Percentiles rank a stretch among this genome's conserved stretches.
Conservation (phyloP, 345 rosid species). For the Hypericum androsaemum region DNA sequence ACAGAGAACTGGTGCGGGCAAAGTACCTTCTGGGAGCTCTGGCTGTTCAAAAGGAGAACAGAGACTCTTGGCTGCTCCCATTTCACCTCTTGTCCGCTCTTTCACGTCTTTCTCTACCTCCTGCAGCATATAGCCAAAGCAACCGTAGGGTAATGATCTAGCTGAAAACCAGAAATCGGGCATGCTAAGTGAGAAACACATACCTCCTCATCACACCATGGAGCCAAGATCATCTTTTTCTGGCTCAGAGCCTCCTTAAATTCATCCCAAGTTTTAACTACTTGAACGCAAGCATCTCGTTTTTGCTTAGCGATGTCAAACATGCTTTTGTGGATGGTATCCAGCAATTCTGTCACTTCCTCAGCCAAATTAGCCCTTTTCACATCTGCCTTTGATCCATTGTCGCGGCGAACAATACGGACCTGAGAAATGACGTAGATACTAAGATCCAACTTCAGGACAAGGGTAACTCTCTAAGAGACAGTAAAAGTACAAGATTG, state of each 20-base stretch:
- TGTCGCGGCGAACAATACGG: conserved; percentile 83
- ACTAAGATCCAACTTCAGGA: not conserved
- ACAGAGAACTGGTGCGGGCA: not conserved
- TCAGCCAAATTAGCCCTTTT: conserved; percentile 49
- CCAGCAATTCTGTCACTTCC: conserved; percentile 45
- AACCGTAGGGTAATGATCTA: not conserved
- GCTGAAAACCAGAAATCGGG: too few relatives aligned
- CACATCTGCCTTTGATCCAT: conserved; percentile 53
- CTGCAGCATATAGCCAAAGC: conserved; percentile 20
- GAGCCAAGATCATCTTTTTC: conserved; percentile 86
- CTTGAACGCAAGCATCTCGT: conserved; percentile 64
- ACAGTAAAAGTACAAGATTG: not conserved
- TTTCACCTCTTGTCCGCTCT: conserved; percentile 78
- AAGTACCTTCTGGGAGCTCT: conserved; percentile 62
- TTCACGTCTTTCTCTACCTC: conserved; percentile 91
- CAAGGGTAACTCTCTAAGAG: not conserved
- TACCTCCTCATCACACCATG: conserved; percentile 98
- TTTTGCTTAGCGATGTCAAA: conserved; percentile 56
- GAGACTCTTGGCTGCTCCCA: conserved; percentile 87
- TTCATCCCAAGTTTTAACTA: conserved; percentile 73
- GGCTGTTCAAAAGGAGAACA: conserved; percentile 96
- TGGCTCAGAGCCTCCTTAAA: conserved; percentile 59
- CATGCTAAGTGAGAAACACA: not conserved
- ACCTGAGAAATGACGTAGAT: conserved; percentile 32
- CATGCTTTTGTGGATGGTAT: conserved; percentile 56